Evolutionary conservation across 495 filamentous ascomycete species (phyloP), one percentile per base, ranked within the genome.

Genomic region (Penicillium antarcticum): DNA sequence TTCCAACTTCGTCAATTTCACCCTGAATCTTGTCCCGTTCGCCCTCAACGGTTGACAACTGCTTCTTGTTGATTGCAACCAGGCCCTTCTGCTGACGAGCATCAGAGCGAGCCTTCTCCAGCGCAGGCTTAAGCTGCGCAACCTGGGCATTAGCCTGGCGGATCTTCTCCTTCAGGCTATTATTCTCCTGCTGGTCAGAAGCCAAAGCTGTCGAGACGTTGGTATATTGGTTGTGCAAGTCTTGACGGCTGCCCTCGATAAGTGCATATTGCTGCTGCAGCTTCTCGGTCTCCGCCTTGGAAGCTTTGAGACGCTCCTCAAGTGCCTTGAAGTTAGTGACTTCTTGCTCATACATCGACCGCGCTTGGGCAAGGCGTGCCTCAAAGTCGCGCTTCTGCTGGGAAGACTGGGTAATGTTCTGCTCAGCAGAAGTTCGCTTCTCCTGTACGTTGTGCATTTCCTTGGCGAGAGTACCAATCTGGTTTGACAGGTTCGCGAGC

Each of bases 41-140:
- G 26, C 77, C 80, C 67, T 98, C 95, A 52, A 85, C 86, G 1
- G 92, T 96, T 32, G 87, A 79, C 41, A 97, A 77, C 71, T 98
- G 94, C 72, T 98, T 97, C 73, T 95, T 97, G 73, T 95, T 95
- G 70, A 98, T 97, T 4, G 95, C 90, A 38, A 95, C 94, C 37
- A 96, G 70, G 9, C 94, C 94, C 69, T 95, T 96, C 70, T 97
- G 91, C 63, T 96, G 94, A 17, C 94, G 83, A 34, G 91, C 89
- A 55, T 94, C 89, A 10, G 84, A 87, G 63, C 89, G 86, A 45
- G 95, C 76, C 72, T 96, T 96, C 57, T 98, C 94, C 42, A 97
- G 77, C 43, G 91, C 84, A 7, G 90, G 91, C 67, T 88, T 91
- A 26, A 97, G 73, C 69, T 88, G 84, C 29, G 80, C 75, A 55